Evolutionary conservation across 2,329 filamentous ascomycete species (phyloP), one percentile per base, ranked within the genome.

Genomic region (Monascus ruber): DNA sequence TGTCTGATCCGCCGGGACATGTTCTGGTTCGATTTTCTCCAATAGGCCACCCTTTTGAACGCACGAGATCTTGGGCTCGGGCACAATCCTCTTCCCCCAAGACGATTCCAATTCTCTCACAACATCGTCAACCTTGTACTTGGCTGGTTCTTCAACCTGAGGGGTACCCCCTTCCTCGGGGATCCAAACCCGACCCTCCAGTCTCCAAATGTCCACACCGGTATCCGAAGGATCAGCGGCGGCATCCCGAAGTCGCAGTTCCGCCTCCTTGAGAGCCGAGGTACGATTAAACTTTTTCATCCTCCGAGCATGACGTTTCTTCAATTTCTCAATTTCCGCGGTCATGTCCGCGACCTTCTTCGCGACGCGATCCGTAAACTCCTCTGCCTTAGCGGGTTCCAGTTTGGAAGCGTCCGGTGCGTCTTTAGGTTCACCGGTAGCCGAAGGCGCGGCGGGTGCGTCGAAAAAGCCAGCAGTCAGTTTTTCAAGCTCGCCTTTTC

Each of bases 401-500:
- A 95, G 66, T 43, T 76, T 79, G 24, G 77, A 76, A 9, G 57
- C 47, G 31, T 58, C 51, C 3, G 48, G 44, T 26, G 44, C 51
- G 33, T 59, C 55, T 39, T 58, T 48, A 31, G 50, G 39, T 11
- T 63, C 59, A 17, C 49, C 51, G 24, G 47, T 41, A 25, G 43
- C 44, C 34, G 51, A 40, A 32, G 50, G 42, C 31, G 58, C 52
- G 46, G 62, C 44, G 4, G 74, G 73, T 2, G 74, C 69, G 42
- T 91, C 79, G 41, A 95, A 86, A 40, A 95, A 85, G 4, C 85
- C 87, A 29, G 85, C 80, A 0, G 91, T 96, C 39, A 96, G 66
- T 0, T 76, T 72, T 24, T 84, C 79, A 17, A 98, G 71, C 60
- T 88, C 83, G 31, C 91, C 91, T 61, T 81, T 84, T 37, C 83